phyloP scores from a whole-genome alignment of 139 green algal genomes.

The Zygnema circumcarinatum region DNA sequence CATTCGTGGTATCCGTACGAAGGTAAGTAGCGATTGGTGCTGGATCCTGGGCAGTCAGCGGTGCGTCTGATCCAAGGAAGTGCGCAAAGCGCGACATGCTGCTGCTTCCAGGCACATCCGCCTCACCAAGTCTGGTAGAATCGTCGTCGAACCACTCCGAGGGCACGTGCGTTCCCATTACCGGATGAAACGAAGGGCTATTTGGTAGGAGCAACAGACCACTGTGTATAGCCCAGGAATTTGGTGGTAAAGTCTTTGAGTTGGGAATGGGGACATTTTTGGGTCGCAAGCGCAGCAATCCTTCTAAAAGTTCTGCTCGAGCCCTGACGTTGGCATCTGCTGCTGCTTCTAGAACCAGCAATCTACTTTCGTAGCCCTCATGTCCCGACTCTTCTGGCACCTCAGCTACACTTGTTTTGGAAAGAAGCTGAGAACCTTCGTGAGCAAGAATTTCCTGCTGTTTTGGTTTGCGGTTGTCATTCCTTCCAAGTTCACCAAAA shows the following conservation, averaged over 20 bases:
- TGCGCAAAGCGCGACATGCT: background rate
- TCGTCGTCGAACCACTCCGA: background rate
- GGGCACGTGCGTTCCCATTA: background rate
- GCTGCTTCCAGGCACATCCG: background rate
- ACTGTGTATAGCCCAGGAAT: background rate
- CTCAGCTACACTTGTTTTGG: background rate
- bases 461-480: background rate
- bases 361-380: background rate
- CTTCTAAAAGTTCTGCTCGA: background rate
- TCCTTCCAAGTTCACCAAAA: background rate
- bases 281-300: background rate
- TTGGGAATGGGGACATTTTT: background rate
- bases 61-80: background rate
- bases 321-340: background rate
- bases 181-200: background rate
- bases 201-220: background rate
- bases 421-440: too few relatives aligned
- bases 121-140: background rate
- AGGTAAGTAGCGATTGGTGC: background rate
- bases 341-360: background rate
- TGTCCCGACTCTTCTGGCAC: background rate
- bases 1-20: background rate
- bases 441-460: background rate
- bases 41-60: background rate
- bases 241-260: background rate